Percentiles rank a stretch among this genome's conserved stretches.
These are phyloP conservation scores for Arxiozyma heterogenica DNA, from an alignment of 1,139 yeast species.

Conservation along the genomic window DNA sequence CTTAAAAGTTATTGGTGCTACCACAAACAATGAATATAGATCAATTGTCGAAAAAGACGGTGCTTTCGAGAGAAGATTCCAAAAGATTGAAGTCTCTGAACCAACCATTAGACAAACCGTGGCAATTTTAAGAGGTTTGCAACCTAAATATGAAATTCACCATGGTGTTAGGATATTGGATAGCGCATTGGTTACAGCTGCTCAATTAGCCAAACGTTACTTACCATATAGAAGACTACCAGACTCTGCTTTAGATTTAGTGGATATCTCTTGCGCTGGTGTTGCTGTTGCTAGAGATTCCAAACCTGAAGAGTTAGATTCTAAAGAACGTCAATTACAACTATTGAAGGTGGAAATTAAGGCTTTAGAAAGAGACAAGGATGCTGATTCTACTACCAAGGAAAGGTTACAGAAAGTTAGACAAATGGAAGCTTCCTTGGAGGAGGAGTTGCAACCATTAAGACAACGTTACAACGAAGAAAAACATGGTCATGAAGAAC, in stretches of 20 bases:
- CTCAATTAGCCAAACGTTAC: slow-evolving; percentile 89
- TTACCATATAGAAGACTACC: slow-evolving; percentile 93
- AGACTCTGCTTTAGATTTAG: slow-evolving; percentile 93
- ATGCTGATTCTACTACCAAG: slow-evolving; percentile 75
- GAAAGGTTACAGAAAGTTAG: slow-evolving; percentile 76
- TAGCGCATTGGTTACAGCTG: slow-evolving; percentile 89
- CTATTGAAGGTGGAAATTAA: slow-evolving; percentile 90
- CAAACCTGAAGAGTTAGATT: slow-evolving; percentile 93
- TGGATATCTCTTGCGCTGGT: slow-evolving; percentile 94
- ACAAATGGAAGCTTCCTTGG: slow-evolving; percentile 71
- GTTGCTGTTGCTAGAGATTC: slow-evolving; percentile 98
- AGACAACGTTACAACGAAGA: slow-evolving; percentile 82
- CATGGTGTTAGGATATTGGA: slow-evolving; percentile 97
- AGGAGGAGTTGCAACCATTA: slow-evolving; percentile 77
- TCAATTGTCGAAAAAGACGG: slow-evolving; percentile 92
- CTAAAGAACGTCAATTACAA: slow-evolving; percentile 84
- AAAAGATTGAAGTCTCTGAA: slow-evolving; percentile 90
- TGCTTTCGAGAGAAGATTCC: slow-evolving; percentile 98
- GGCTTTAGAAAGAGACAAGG: slow-evolving; percentile 93
- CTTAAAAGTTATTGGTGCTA: slow-evolving; percentile 96
- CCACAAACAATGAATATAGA: slow-evolving; percentile 90
- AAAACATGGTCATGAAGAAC: slow-evolving; percentile 83
- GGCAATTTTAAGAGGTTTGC: slow-evolving; percentile 92
- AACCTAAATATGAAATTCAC: slow-evolving; percentile 91
- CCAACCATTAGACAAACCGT: slow-evolving; percentile 89